Conservation (phyloP, 2,329 filamentous ascomycete genomes). For the Byssoonygena ceratinophila region DNA sequence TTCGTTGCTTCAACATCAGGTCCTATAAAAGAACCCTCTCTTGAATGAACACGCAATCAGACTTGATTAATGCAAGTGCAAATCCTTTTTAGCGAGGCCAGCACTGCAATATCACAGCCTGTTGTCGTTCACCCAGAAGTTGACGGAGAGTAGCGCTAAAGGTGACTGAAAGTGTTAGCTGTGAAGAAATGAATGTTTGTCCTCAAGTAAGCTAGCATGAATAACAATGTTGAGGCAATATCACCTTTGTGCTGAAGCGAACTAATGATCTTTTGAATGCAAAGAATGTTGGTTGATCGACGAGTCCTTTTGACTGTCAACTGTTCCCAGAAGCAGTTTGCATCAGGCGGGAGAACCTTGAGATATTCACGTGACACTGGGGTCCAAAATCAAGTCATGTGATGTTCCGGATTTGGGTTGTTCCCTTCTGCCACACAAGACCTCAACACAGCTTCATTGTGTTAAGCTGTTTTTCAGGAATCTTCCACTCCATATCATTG, state of each 20-base stretch:
- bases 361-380: slow-evolving; percentile 22
- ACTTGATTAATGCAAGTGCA: slow-evolving; percentile 4
- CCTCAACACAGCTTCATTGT: neutral
- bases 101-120: neutral
- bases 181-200: slow-evolving; percentile 1
- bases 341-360: slow-evolving; percentile 26
- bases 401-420: neutral
- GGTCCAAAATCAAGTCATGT: neutral
- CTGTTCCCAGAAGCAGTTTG: slow-evolving; percentile 26
- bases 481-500: too few relatives aligned
- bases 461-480: too few relatives aligned
- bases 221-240: neutral
- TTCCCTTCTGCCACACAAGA: neutral
- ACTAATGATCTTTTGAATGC: neutral
- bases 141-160: slow-evolving; percentile 2
- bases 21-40: slow-evolving; percentile 26
- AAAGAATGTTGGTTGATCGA: slow-evolving; percentile 10
- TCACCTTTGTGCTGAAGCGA: neutral
- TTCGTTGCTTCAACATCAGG: slow-evolving; percentile 43
- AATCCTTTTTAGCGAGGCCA: slow-evolving; percentile 1
- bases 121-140: neutral
- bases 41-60: neutral
- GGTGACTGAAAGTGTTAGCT: neutral
- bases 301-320: neutral
- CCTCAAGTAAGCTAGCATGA: neutral